A percentile compares a stretch with the other conserved stretches of the same genome.
phyloP scores from a whole-genome alignment of 2,329 filamentous ascomycete species.

The Keithomyces neogunnii region DNA sequence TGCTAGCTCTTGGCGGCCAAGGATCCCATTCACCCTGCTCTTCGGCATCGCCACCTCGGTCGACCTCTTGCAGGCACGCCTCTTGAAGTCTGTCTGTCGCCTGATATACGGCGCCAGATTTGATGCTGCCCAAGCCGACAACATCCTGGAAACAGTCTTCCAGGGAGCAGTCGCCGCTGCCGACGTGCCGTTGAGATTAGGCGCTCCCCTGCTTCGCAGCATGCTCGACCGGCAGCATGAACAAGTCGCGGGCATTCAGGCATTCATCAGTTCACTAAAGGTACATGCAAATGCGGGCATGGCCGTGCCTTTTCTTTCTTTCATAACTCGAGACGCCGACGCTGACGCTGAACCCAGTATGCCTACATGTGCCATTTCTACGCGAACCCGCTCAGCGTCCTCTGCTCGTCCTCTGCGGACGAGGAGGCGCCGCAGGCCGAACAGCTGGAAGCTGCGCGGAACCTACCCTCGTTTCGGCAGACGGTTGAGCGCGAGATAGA shows the following conservation, averaged over 20 bases:
- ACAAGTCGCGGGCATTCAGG: conserved; percentile 67
- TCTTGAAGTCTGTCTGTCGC: conserved; percentile 60
- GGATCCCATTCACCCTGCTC: conserved; percentile 67
- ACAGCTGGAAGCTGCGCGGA: conserved; percentile 60
- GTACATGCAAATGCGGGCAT: conserved; percentile 27
- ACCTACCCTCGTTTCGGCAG: conserved; percentile 59
- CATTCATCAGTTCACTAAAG: conserved; percentile 62
- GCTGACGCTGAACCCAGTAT: conserved; percentile 41
- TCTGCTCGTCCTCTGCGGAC: conserved; percentile 33
- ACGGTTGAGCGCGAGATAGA: conserved; percentile 41
- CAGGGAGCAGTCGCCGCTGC: conserved; percentile 52
- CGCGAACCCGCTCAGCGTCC: conserved; percentile 63
- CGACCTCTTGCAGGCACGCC: conserved; percentile 66
- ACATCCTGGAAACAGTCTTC: conserved; percentile 67
- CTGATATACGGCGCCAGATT: conserved; percentile 65
- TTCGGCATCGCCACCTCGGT: conserved; percentile 78
- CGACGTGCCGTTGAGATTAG: conserved; percentile 51
- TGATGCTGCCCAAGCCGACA: conserved; percentile 64
- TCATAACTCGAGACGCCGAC: not conserved
- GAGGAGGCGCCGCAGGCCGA: conserved; percentile 39
- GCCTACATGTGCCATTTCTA: conserved; percentile 83
- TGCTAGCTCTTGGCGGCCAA: conserved; percentile 54
- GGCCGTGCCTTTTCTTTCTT: not conserved
- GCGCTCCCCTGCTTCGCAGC: conserved; percentile 51
- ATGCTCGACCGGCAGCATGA: conserved; percentile 67